Percentiles rank a stretch among this genome's conserved stretches.
phyloP scores from a whole-genome alignment of 352 stramenopile species.

The Phytophthora aleatoria region DNA sequence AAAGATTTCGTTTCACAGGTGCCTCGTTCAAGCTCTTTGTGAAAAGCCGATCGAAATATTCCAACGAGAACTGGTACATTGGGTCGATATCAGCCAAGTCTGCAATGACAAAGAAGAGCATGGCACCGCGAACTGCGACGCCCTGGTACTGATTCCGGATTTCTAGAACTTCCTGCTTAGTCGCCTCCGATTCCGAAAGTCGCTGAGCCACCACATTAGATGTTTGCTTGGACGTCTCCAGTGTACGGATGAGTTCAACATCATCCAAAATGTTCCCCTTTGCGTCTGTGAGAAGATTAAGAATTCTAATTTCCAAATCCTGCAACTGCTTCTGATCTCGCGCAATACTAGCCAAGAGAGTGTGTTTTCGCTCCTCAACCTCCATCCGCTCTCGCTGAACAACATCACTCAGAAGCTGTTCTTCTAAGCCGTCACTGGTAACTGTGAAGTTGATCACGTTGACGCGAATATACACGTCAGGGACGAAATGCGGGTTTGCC shows the following conservation, averaged over 20 bases:
- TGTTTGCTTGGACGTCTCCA: slow-evolving; percentile 74
- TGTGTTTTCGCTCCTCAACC: slow-evolving; percentile 86
- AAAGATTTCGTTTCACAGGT: slow-evolving; percentile 27
- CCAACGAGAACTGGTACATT: slow-evolving; percentile 86
- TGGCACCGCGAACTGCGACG: slow-evolving; percentile 57
- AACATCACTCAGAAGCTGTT: slow-evolving; percentile 90
- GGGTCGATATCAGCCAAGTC: slow-evolving; percentile 63
- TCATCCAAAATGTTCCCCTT: slow-evolving; percentile 93
- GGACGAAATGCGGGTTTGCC: slow-evolving; percentile 90
- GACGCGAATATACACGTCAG: slow-evolving; percentile 92
- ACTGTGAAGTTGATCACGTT: slow-evolving; percentile 95
- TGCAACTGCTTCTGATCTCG: slow-evolving; percentile 90
- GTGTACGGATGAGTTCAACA: slow-evolving; percentile 72
- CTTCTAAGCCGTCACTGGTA: slow-evolving; percentile 88
- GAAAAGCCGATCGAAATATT: slow-evolving; percentile 75
- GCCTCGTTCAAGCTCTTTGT: slow-evolving; percentile 58
- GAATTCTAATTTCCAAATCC: slow-evolving; percentile 92
- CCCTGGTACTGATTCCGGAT: slow-evolving; percentile 66
- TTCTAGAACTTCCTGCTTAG: slow-evolving; percentile 62
- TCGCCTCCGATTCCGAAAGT: slow-evolving; percentile 61
- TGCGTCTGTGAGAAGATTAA: slow-evolving; percentile 84
- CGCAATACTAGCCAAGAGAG: slow-evolving; percentile 87
- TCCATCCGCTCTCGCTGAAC: slow-evolving; percentile 86
- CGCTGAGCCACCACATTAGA: slow-evolving; percentile 58
- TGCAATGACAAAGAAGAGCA: slow-evolving; percentile 77